Percentiles rank a stretch among this genome's conserved stretches.
These are phyloP conservation scores for Neurospora sp. DNA, from an alignment of 495 filamentous ascomycete genomes.

Conservation along the genomic window DNA sequence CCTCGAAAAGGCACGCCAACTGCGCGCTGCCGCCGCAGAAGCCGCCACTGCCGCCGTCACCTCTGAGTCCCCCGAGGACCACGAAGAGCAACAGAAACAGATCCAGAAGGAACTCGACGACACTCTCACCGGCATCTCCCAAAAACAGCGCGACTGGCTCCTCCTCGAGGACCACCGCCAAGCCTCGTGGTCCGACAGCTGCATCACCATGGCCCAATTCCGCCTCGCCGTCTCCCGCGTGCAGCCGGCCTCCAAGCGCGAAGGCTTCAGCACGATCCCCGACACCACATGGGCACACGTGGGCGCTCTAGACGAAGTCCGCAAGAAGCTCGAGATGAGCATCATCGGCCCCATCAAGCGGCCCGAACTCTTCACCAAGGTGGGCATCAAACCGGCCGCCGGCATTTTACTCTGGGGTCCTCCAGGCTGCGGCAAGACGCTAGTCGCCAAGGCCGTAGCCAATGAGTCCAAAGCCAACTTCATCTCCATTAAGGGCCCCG, in stretches of 20 bases:
- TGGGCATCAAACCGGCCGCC: conserved; percentile 81
- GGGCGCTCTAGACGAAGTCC: conserved; percentile 69
- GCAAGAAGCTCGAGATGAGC: conserved; percentile 73
- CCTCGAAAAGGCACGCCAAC: conserved; percentile 9
- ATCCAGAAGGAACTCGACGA: neutral
- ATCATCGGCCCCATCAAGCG: conserved; percentile 89
- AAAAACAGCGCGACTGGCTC: conserved; percentile 28
- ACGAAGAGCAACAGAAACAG: neutral
- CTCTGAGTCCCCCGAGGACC: neutral
- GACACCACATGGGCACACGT: conserved; percentile 93
- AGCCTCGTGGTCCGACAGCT: conserved; percentile 15
- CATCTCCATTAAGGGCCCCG: conserved; percentile 94
- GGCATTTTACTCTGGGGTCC: conserved; percentile 96
- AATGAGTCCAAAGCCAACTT: conserved; percentile 95
- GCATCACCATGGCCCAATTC: conserved; percentile 50
- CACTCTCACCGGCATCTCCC: conserved; percentile 19
- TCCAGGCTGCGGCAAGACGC: conserved; percentile 92
- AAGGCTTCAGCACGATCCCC: conserved; percentile 96
- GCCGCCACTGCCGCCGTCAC: conserved; percentile 19
- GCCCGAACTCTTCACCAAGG: conserved; percentile 66
- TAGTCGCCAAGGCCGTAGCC: conserved; percentile 92
- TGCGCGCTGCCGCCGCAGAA: conserved; percentile 42
- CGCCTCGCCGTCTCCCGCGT: conserved; percentile 70
- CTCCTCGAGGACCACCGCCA: conserved; percentile 23
- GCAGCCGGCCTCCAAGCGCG: conserved; percentile 86